These are phyloP conservation scores for Saccharum officinarum DNA, from an alignment of 176 grass and related monocot genomes.

Conservation along the genomic window DNA sequence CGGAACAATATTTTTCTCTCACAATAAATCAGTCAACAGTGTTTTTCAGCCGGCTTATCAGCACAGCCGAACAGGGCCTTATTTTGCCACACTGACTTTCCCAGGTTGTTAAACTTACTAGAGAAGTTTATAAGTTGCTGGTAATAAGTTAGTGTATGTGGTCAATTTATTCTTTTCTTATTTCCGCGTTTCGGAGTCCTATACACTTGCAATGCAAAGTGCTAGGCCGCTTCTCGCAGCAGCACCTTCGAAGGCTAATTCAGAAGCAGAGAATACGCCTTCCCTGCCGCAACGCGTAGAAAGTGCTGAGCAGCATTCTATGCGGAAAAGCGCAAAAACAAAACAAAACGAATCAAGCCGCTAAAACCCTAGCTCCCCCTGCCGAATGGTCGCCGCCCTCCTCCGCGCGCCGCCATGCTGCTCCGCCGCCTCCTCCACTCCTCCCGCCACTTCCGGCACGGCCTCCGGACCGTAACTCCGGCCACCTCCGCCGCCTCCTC, in stretches of 20 bases:
- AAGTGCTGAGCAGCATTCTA: rapidly evolving
- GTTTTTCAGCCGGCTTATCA: no score
- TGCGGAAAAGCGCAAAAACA: not conserved
- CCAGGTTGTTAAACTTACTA: not conserved
- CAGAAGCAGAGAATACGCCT: rapidly evolving
- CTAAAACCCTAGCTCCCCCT: conserved; percentile 59
- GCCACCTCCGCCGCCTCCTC: not conserved
- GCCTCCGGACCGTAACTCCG: conserved; percentile 33
- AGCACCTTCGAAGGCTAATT: not conserved
- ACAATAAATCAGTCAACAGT: no score
- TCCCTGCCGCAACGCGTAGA: rapidly evolving
- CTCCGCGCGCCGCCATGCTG: conserved; percentile 53
- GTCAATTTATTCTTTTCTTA: not conserved
- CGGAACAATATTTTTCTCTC: no score
- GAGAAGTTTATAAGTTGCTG: not conserved
- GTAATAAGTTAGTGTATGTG: no score
- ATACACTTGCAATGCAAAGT: no score
- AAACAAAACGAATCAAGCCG: conserved; percentile 23
- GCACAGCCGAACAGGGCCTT: no score
- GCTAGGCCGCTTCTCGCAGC: not conserved
- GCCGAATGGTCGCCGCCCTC: conserved; percentile 41
- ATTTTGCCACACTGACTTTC: not conserved
- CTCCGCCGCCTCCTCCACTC: conserved; percentile 59
- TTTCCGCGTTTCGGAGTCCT: no score
- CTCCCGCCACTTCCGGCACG: conserved; percentile 44